These are phyloP conservation scores for Geotrichum candidum DNA, from an alignment of 1,139 yeast genomes.

Conservation along the genomic window DNA sequence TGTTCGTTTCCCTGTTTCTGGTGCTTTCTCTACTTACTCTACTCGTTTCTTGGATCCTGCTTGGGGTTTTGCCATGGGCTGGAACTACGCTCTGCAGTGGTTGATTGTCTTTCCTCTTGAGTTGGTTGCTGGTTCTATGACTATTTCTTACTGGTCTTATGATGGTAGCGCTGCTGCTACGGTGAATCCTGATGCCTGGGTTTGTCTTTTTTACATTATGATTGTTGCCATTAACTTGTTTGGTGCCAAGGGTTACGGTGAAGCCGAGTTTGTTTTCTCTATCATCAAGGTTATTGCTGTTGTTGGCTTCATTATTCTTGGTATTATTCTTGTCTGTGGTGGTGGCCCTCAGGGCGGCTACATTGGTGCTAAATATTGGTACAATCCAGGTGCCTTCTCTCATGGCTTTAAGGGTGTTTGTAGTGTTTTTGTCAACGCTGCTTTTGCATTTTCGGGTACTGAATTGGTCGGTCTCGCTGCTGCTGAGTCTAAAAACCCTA, in stretches of 20 bases:
- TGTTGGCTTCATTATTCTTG: constrained; percentile 55
- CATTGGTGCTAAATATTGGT: constrained; percentile 61
- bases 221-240: constrained; percentile 56
- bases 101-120: constrained; percentile 67
- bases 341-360: constrained; percentile 57
- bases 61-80: constrained; percentile 73
- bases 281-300: constrained; percentile 56
- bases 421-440: constrained; percentile 73
- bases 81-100: constrained; percentile 79
- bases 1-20: constrained; percentile 56
- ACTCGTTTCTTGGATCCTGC: constrained; percentile 55
- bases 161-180: constrained; percentile 35
- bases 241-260: constrained; percentile 71
- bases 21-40: constrained; percentile 53
- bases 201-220: constrained; percentile 54
- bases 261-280: constrained; percentile 61
- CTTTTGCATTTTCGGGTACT: constrained; percentile 78
- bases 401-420: constrained; percentile 74
- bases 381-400: constrained; percentile 57
- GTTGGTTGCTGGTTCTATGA: constrained; percentile 67
- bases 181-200: constrained; percentile 61
- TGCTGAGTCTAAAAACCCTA: constrained; percentile 72
- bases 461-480: constrained; percentile 79
- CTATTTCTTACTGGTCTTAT: constrained; percentile 58
- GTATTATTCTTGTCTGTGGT: constrained; percentile 54